Evolutionary conservation across 352 stramenopile species (phyloP), one percentile per base, ranked within the genome.

Genomic region (Blastocystis sp.): DNA sequence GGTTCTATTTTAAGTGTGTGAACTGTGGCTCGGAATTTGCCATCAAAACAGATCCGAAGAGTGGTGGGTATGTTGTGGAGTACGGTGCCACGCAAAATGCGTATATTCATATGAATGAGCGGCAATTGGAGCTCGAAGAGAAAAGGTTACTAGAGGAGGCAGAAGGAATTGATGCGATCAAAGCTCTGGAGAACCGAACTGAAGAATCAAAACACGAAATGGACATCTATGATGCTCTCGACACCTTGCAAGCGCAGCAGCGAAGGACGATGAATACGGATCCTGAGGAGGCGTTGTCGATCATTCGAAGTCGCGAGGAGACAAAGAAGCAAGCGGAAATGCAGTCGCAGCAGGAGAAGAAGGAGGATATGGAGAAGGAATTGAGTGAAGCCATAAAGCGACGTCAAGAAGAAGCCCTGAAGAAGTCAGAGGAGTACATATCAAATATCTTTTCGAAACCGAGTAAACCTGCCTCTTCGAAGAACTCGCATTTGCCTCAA

Each of bases 191-290:
- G 91, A 98, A 98, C 93, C 92, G 96, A 64, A 98, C 97, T 43
- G 92, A 98, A 18, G 97, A 98, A 89, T 98, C 94, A 75, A 98
- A 99, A 91, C 93, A 95, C 45, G 97, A 99, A 92, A 98, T 99
- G 96, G 96, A 98, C 76, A 97, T 98, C 87, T 92, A 98, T 64
- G 97, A 99, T 89, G 96, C 96, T 29, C 90, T 99, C 26, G 97
- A 99, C 89, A 95, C 98, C 92, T 98, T 99, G 90, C 96, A 97
- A 77, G 95, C 96, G 18, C 97, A 93, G 95, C 69, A 93, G 94
- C 88, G 95, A 98, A 92, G 79, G 79, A 95, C 56, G 84, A 96
- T 89, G 75, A 90, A 90, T 15, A 75, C 79, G 0, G 79, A 90
- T 87, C 76, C 82, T 34, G 41, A 90, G 68, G 79, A 76, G 56